Evolutionary conservation across 805 yeast genomes (phyloP).

Genomic region (Wickerhamomyces alni): DNA sequence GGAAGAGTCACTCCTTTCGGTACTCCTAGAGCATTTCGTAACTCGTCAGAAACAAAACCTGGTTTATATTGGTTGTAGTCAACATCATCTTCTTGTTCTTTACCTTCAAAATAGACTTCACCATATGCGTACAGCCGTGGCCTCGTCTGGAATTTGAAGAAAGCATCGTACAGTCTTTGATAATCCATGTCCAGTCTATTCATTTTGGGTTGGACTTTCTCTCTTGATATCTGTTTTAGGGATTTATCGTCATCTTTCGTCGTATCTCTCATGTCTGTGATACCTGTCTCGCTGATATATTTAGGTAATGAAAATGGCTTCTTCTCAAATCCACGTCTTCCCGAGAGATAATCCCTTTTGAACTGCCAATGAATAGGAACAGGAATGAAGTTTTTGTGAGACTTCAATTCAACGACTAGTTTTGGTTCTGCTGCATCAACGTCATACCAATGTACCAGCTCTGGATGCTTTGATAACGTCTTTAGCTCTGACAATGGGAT

Average conservation of each 20-base stretch:
- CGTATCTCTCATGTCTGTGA: conserved; percentile 76
- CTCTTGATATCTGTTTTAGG: conserved; percentile 70
- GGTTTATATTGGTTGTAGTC: conserved; percentile 46
- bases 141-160: conserved; percentile 72
- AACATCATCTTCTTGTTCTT: conserved; percentile 49
- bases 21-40: conserved; percentile 68
- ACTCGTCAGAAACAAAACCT: conserved; percentile 55
- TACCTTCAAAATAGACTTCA: conserved; percentile 74
- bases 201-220: conserved; percentile 83
- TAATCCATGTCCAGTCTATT: conserved; percentile 84
- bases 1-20: conserved; percentile 49
- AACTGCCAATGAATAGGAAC: conserved; percentile 85
- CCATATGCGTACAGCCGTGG: conserved; percentile 70
- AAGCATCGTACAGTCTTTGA: conserved; percentile 75
- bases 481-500: conserved; percentile 67
- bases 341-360: conserved; percentile 67
- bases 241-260: conserved; percentile 42
- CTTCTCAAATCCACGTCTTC: conserved; percentile 59
- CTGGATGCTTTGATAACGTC: conserved; percentile 54
- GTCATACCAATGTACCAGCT: conserved; percentile 81
- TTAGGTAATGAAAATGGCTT: conserved; percentile 74
- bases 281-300: conserved; percentile 77
- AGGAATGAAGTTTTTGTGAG: conserved; percentile 58
- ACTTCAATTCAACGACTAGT: conserved; percentile 57
- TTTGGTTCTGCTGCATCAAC: conserved; percentile 78